phyloP scores from a whole-genome alignment of 2,329 filamentous ascomycete genomes.

The Ophiostoma quercus region DNA sequence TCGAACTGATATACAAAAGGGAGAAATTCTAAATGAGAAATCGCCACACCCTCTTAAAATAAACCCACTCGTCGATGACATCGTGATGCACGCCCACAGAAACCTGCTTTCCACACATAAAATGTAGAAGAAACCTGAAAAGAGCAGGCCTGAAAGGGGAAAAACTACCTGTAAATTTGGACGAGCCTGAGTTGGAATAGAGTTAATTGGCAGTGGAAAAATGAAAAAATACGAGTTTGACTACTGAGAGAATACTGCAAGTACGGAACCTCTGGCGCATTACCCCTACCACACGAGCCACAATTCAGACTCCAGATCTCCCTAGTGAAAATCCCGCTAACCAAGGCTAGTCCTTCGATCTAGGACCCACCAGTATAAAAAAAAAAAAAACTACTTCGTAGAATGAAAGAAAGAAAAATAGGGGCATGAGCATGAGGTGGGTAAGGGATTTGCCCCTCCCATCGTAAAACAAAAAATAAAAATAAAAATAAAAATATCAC shows the following conservation, averaged over 20 bases:
- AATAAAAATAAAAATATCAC: not conserved
- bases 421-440: not conserved
- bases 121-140: not conserved
- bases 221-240: not conserved
- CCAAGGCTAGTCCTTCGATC: not conserved
- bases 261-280: not conserved
- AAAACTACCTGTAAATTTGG: not conserved
- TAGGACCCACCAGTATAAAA: not conserved
- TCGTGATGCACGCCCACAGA: not conserved
- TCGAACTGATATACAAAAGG: not conserved
- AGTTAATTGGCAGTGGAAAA: conserved; percentile 12
- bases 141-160: not conserved
- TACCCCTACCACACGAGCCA: not conserved
- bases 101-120: conserved; percentile 10
- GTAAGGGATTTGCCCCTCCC: conserved; percentile 5
- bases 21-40: not conserved
- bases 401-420: not conserved
- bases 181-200: conserved; percentile 5
- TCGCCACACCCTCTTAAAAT: not conserved
- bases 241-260: no score
- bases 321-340: conserved; percentile 1
- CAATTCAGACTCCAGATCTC: not conserved
- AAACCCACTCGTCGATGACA: conserved; percentile 1
- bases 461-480: not conserved
- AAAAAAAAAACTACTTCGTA: not conserved